phyloP scores from a whole-genome alignment of 257 asterid genomes.

The Buddleja alternifolia region DNA sequence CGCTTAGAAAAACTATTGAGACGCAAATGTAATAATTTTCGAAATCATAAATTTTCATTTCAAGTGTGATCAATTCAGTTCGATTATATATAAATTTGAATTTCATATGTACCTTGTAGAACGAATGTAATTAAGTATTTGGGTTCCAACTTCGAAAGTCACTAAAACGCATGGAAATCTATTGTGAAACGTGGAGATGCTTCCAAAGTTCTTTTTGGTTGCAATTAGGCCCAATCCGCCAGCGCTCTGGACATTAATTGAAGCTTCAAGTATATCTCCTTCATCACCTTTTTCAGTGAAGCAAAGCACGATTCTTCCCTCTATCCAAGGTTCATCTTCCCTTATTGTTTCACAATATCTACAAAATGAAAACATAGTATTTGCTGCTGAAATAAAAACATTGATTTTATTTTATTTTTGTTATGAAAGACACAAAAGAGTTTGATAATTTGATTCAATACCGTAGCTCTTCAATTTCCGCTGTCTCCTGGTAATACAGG shows the following conservation, averaged over 20 bases:
- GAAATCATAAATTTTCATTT: too few relatives aligned
- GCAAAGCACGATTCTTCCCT: conserved; percentile 46
- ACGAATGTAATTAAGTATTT: conserved; percentile 42
- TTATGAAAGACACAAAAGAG: background rate
- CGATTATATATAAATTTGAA: too few relatives aligned
- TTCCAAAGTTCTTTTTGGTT: conserved; percentile 6
- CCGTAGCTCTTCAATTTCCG: background rate
- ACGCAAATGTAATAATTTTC: too few relatives aligned
- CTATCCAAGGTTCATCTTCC: conserved; percentile 32
- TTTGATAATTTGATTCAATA: background rate
- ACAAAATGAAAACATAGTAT: background rate
- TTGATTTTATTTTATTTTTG: background rate
- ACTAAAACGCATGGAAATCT: conserved; percentile 30
- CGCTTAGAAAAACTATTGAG: too few relatives aligned
- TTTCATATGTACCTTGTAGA: conserved; percentile 39
- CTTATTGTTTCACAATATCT: conserved; percentile 38
- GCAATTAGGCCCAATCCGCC: conserved; percentile 46
- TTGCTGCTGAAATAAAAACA: too few relatives aligned
- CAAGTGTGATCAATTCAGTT: too few relatives aligned
- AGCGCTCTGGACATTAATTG: background rate
- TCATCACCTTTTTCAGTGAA: background rate
- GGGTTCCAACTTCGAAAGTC: conserved; percentile 31
- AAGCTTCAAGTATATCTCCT: background rate
- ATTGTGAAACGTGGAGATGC: background rate
- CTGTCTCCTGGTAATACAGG: conserved; percentile 18